Percentiles rank a stretch among this genome's conserved stretches.
phyloP scores from a whole-genome alignment of 768 basidiomycete species.

The Leccinum broughii region DNA sequence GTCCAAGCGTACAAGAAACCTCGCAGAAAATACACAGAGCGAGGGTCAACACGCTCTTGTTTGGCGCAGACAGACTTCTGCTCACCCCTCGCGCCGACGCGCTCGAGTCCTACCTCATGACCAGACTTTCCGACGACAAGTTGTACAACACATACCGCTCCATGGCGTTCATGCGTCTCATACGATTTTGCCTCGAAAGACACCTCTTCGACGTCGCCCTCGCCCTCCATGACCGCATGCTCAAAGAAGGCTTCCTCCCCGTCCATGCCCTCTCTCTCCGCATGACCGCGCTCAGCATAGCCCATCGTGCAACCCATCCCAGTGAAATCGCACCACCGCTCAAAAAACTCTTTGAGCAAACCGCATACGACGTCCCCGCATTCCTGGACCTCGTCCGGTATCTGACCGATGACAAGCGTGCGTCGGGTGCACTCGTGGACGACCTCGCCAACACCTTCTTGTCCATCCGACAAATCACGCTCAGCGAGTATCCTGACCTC shows the following conservation, averaged over 20 bases:
- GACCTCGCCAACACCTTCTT: constrained; percentile 24
- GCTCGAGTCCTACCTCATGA: constrained; percentile 25
- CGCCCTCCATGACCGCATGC: constrained; percentile 44
- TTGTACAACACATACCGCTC: constrained; percentile 32
- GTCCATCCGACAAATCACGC: constrained; percentile 15
- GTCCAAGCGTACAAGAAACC: background rate
- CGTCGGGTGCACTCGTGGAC: constrained; percentile 20
- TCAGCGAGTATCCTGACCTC: constrained; percentile 34
- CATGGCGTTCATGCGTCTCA: constrained; percentile 39
- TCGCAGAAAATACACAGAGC: constrained; percentile 22
- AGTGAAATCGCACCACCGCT: constrained; percentile 2
- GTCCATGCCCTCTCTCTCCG: constrained; percentile 40
- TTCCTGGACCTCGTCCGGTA: constrained; percentile 32
- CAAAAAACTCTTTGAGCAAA: constrained; percentile 16
- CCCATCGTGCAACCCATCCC: constrained; percentile 5
- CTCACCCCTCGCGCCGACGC: constrained; percentile 21
- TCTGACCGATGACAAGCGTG: constrained; percentile 16
- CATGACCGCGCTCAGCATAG: constrained; percentile 38
- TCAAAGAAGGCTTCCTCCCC: constrained; percentile 39
- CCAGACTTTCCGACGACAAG: constrained; percentile 21
- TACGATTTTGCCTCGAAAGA: constrained; percentile 42
- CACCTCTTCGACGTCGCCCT: constrained; percentile 40
- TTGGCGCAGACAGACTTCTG: constrained; percentile 29
- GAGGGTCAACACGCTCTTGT: constrained; percentile 28
- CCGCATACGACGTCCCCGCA: constrained; percentile 20